These are phyloP conservation scores for Metschnikowia amazonensis DNA, from an alignment of 805 yeast species.

Conservation along the genomic window DNA sequence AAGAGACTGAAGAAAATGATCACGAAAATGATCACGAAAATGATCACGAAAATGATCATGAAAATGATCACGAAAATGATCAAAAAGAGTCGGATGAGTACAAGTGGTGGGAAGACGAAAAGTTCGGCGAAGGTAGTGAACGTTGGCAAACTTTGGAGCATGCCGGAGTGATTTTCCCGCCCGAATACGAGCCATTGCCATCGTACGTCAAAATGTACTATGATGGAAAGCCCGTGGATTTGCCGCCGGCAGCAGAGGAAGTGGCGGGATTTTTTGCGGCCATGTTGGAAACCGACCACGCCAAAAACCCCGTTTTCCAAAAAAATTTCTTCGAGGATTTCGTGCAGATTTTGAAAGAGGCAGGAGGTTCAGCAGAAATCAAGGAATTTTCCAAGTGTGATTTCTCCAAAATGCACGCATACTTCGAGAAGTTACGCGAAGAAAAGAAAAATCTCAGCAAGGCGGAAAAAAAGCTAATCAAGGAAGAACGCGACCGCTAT, in stretches of 20 bases:
- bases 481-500: slow-evolving; percentile 64
- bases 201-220: slow-evolving; percentile 68
- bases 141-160: slow-evolving; percentile 89
- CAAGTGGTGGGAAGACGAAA: slow-evolving; percentile 83
- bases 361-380: slow-evolving; percentile 49
- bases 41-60: too few relatives aligned
- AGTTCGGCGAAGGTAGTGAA: slow-evolving; percentile 59
- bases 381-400: slow-evolving; percentile 67
- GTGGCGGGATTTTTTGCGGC: slow-evolving; percentile 96
- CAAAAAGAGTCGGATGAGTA: slow-evolving; percentile 39
- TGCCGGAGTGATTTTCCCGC: slow-evolving; percentile 91
- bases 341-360: slow-evolving; percentile 57
- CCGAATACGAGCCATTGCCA: slow-evolving; percentile 85
- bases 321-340: slow-evolving; percentile 86
- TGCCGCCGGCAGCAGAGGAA: slow-evolving; percentile 86
- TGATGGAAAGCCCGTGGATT: slow-evolving; percentile 67
- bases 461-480: slow-evolving; percentile 72
- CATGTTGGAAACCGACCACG: slow-evolving; percentile 83
- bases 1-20: background rate
- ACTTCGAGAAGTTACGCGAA: slow-evolving; percentile 66
- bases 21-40: too few relatives aligned
- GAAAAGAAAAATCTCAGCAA: slow-evolving; percentile 65
- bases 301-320: slow-evolving; percentile 79
- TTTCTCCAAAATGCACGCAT: slow-evolving; percentile 66
- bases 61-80: slow-evolving; percentile 5